Conservation (phyloP, 139 green algal genomes). For the Pseudopediastrum boryanum region DNA sequence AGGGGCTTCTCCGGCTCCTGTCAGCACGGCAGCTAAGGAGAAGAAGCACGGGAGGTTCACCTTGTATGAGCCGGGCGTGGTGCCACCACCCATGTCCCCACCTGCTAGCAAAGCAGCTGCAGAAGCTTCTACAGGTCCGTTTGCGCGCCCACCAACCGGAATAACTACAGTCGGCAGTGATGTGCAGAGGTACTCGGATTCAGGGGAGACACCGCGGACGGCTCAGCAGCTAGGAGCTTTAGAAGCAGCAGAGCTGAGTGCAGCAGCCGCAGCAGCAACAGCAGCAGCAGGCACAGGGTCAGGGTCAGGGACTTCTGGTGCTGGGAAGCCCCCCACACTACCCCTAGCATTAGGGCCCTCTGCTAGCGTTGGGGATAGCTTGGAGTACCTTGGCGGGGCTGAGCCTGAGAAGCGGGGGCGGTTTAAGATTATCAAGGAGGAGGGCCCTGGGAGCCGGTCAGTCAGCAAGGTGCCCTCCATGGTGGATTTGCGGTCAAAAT, state of each 20-base stretch:
- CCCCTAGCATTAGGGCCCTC: neutral
- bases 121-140: neutral
- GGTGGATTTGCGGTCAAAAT: constrained; percentile 38
- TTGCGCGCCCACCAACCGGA: neutral
- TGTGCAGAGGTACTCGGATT: neutral
- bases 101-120: neutral
- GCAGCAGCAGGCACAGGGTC: constrained; percentile 10
- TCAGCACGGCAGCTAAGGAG: neutral
- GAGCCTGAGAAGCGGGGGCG: constrained; percentile 71
- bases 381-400: neutral
- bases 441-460: constrained; percentile 15
- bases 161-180: neutral
- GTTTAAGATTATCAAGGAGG: constrained; percentile 86
- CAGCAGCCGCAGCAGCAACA: neutral
- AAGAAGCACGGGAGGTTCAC: constrained; percentile 74
- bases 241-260: constrained; percentile 2
- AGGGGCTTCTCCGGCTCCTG: neutral
- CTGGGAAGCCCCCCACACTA: neutral
- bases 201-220: neutral
- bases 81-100: constrained; percentile 43
- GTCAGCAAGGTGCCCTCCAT: constrained; percentile 41
- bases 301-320: neutral
- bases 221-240: constrained; percentile 8
- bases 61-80: constrained; percentile 61
- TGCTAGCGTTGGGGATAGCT: neutral